Conservation (phyloP, 495 filamentous ascomycete genomes). For the Neurospora sp. region DNA sequence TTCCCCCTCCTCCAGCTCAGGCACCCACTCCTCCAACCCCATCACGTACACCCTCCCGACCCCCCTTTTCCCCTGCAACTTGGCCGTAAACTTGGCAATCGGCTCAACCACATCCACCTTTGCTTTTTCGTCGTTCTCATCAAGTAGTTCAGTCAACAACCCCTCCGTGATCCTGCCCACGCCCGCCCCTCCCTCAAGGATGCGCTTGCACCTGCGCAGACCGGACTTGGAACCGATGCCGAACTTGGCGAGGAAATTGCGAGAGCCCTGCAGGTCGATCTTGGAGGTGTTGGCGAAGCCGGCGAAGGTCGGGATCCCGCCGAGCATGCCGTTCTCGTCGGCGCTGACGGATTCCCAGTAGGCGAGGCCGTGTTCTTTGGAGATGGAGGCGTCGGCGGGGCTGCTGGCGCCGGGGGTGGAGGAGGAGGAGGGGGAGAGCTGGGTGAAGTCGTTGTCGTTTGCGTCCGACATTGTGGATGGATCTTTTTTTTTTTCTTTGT, state of each 20-base stretch:
- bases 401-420: not conserved
- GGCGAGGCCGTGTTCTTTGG: conserved; percentile 38
- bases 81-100: conserved; percentile 39
- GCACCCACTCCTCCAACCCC: conserved; percentile 68
- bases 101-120: conserved; percentile 42
- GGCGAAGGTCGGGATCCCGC: conserved; percentile 49
- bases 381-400: conserved; percentile 23
- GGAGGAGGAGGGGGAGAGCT: not conserved
- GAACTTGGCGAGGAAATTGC: conserved; percentile 68
- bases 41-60: conserved; percentile 46
- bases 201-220: conserved; percentile 16
- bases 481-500: not conserved
- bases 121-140: not conserved
- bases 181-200: conserved; percentile 47
- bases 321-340: conserved; percentile 72
- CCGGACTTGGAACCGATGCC: conserved; percentile 37
- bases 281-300: conserved; percentile 45
- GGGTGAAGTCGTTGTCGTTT: not conserved
- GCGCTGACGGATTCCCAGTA: conserved; percentile 73
- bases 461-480: not conserved
- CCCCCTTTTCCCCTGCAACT: conserved; percentile 25
- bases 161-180: conserved; percentile 48
- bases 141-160: not conserved
- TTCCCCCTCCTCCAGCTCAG: conserved; percentile 18
- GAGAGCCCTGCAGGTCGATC: conserved; percentile 68